Conservation (phyloP, 345 rosid species). For the Corchorus olitorius region DNA sequence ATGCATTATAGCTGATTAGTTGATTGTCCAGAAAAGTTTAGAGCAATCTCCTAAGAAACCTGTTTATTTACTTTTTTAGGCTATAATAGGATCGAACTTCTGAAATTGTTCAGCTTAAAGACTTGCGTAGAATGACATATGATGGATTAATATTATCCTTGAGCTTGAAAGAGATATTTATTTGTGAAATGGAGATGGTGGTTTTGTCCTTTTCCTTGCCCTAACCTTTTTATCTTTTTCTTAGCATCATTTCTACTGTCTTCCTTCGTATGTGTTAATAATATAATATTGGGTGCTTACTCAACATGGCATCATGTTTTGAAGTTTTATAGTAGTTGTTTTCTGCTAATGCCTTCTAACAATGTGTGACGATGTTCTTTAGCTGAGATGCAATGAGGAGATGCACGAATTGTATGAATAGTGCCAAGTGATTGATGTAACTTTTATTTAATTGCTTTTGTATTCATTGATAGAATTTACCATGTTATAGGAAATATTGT, state of each 20-base stretch:
- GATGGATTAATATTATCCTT: background rate
- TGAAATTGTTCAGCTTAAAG: background rate
- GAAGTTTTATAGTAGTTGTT: too few species aligned
- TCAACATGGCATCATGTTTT: background rate
- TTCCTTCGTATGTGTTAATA: background rate
- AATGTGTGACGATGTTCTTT: background rate
- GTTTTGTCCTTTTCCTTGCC: background rate
- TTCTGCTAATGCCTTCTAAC: too few species aligned
- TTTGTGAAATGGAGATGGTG: background rate
- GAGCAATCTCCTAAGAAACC: background rate
- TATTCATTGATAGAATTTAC: background rate
- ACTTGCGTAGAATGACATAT: background rate
- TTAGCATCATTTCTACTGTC: background rate
- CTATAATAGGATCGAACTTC: background rate
- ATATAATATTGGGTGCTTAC: background rate
- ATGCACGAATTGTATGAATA: background rate
- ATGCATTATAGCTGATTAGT: background rate
- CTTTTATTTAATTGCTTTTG: background rate
- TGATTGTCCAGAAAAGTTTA: background rate
- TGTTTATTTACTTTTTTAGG: background rate
- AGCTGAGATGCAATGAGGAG: background rate
- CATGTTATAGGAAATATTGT: background rate
- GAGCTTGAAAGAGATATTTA: background rate
- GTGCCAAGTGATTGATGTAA: background rate
- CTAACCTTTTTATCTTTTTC: background rate